Evolutionary conservation across 1,139 yeast genomes (phyloP).

Genomic region (Trichomonascaceae sp.): DNA sequence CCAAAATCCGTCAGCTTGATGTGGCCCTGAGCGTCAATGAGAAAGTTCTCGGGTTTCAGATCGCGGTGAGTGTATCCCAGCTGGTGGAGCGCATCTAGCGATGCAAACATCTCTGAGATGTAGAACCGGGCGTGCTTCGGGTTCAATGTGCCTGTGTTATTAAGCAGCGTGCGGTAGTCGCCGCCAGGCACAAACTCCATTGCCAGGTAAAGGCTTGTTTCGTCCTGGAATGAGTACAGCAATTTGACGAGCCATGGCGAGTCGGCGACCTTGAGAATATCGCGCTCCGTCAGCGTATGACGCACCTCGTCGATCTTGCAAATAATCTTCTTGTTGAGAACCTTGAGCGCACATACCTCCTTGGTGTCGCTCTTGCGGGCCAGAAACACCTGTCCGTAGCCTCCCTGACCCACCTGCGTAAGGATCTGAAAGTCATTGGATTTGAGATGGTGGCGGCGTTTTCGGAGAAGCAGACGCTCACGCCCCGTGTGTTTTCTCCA

Average conservation of each 20-base stretch:
- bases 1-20: constrained; percentile 97
- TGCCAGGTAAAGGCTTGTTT: constrained; percentile 80
- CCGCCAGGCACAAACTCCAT: constrained; percentile 99
- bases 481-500: constrained; percentile 76
- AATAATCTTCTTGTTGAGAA: constrained; percentile 73
- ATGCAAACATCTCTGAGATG: constrained; percentile 89
- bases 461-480: constrained; percentile 75
- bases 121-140: constrained; percentile 96
- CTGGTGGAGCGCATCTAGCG: constrained; percentile 87
- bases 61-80: constrained; percentile 96
- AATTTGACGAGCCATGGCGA: constrained; percentile 94
- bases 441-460: constrained; percentile 81
- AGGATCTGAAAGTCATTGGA: constrained; percentile 92
- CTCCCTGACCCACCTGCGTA: constrained; percentile 99
- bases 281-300: constrained; percentile 92
- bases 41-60: constrained; percentile 91
- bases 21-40: constrained; percentile 90
- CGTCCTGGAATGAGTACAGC: constrained; percentile 89
- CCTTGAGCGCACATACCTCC: constrained; percentile 92
- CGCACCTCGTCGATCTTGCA: constrained; percentile 89
- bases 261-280: constrained; percentile 85
- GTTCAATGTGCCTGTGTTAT: constrained; percentile 82
- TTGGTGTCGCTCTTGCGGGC: constrained; percentile 91
- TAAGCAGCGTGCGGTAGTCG: constrained; percentile 86
- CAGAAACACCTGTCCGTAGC: constrained; percentile 89